Base-by-base conservation (phyloP, 164 flowering plant species). In the Buxus sempervirens region DNA sequence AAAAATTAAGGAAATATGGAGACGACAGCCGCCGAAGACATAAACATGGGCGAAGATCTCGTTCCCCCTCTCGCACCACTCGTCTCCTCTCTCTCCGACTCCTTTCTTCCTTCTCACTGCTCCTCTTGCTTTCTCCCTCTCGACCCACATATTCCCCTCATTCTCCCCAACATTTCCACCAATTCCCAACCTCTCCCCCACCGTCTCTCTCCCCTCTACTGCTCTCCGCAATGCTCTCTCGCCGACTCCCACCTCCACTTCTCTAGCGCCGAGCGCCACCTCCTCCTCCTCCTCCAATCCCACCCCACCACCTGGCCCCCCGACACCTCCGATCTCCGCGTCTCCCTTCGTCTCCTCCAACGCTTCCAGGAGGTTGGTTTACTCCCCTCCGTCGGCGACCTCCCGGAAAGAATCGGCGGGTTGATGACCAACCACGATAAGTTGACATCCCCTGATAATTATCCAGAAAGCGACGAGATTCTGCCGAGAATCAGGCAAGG, bases 1-100 rank as follows among this genome's bases (percentile, higher is more conserved):
- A n/a, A n/a, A n/a, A n/a, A n/a, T n/a, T n/a, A n/a, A n/a, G n/a
- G 51, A 41, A 75, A 73, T 69, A 88, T 90, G 90, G 87, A 82
- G 72, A 82, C 85, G 86, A 77, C 77, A 77, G 83, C 81, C 0
- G 13, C 10, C 0, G 85, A 78, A 65, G 86, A 80, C 69, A 73
- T 78, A 13, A 77, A 38, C 9, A 71, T 72, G 8, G 89, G 83
- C 8, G 49, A 73, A 64, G 88, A 88, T 78, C 38, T 90, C 20
- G 80, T 84, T 0, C 85, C 85, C 12, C 81, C 82, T 16, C 70
- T 88, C 70, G 67, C 69, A 5, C 88, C 93, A 22, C 73, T 90
- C 62, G 73, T 85, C 12, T 70, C 54, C 80, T 73, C 84, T 45
- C 89, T 90, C 77, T 73, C 71, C 78, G 74, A 80, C 49, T 59